phyloP scores from a whole-genome alignment of 2,329 filamentous ascomycete species.

The Ophiostoma sp. region DNA sequence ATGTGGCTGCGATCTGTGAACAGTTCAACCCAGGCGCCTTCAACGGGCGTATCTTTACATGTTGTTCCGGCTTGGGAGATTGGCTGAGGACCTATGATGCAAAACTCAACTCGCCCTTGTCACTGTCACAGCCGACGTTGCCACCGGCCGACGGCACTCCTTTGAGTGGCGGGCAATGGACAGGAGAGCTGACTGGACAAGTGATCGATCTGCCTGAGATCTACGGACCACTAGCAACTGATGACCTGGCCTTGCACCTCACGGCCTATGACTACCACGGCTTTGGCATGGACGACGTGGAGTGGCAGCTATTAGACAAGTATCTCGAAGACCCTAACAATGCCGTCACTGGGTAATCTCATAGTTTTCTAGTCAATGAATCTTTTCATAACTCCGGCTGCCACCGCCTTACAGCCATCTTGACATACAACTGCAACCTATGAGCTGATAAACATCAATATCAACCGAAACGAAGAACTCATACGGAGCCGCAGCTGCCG shows the following conservation, averaged over 20 bases:
- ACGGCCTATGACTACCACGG: background rate
- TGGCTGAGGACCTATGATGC: constrained; percentile 8
- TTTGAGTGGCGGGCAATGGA: background rate
- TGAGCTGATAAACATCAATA: background rate
- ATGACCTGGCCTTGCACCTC: background rate
- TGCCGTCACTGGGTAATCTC: background rate
- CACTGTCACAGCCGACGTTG: background rate
- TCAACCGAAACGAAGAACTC: background rate
- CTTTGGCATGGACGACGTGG: constrained; percentile 2
- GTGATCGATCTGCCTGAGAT: background rate
- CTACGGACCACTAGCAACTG: background rate
- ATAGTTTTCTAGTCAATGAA: background rate
- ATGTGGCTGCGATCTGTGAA: background rate
- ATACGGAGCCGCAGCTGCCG: background rate
- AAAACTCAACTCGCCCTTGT: background rate
- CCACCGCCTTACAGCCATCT: background rate
- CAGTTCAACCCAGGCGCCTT: background rate
- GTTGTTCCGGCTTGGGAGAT: background rate
- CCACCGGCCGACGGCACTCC: background rate
- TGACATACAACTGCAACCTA: background rate
- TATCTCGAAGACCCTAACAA: background rate
- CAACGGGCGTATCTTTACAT: constrained; percentile 14
- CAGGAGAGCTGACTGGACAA: background rate
- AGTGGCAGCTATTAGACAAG: constrained; percentile 8
- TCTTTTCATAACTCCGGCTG: background rate